Conservation (phyloP, 148 eudicot species). For the Chenopodium formosanum region DNA sequence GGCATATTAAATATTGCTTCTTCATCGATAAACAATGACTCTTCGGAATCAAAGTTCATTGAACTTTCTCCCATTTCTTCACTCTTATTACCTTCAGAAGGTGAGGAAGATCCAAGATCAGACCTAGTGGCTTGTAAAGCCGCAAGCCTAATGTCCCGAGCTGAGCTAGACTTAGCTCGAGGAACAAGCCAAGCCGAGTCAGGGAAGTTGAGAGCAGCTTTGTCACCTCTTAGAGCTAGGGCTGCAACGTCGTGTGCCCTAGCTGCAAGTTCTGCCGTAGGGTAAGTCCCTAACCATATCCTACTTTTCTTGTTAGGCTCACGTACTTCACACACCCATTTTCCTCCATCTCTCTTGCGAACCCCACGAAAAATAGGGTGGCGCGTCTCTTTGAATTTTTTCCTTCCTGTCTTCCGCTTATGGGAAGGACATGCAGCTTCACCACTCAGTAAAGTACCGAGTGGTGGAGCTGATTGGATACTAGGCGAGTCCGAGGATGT, state of each 20-base stretch:
- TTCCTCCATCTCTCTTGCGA: constrained; percentile 41
- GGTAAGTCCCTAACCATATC: constrained; percentile 68
- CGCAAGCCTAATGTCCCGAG: constrained; percentile 50
- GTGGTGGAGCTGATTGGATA: background rate
- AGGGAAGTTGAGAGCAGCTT: constrained; percentile 45
- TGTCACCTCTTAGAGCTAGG: constrained; percentile 45
- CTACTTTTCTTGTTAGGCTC: constrained; percentile 58
- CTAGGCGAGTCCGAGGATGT: background rate
- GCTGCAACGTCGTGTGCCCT: constrained; percentile 72
- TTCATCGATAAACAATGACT: constrained; percentile 44
- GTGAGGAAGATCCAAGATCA: background rate
- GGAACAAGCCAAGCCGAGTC: constrained; percentile 45
- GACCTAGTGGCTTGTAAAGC: constrained; percentile 43
- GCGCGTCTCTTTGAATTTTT: constrained; percentile 55
- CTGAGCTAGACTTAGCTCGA: constrained; percentile 39
- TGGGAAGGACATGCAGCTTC: background rate
- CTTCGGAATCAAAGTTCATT: background rate
- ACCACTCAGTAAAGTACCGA: background rate
- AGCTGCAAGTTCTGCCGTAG: constrained; percentile 54
- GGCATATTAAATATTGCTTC: constrained; percentile 75
- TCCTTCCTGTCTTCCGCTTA: constrained; percentile 44
- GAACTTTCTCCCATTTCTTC: background rate
- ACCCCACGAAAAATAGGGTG: constrained; percentile 58
- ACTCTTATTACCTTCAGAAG: background rate
- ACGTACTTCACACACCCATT: constrained; percentile 70